Evolutionary conservation across 805 yeast species (phyloP), one percentile per base, ranked within the genome.

Genomic region (Kuraishia capsulata): DNA sequence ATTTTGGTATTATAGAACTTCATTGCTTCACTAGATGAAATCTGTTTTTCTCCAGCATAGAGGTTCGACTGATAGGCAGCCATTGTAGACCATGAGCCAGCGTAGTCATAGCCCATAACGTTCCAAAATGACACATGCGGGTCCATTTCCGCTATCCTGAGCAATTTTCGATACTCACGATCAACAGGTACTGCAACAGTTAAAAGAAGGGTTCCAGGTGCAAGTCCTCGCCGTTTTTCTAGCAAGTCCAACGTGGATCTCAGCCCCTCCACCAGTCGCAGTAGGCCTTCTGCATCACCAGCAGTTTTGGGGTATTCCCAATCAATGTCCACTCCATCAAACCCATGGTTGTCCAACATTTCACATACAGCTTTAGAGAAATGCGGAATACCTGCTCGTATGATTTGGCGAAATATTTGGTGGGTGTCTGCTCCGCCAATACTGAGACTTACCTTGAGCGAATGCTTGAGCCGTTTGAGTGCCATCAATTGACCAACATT

Each of bases 271-370:
- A 81, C 55, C 30, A 86, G 44, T 3, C 52, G 49, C 1, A 71
- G 61, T 43, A 76, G 67, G 29, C 56, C 51, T 0, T 48, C 35
- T 1, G 76, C 75, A 43, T 83, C 78, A 1, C 53, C 50, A 3
- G 52, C 49, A 31, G 55, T 64, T 5, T 57, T 53, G 0, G 96
- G 96, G 50, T 78, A 90, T 57, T 90, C 98, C 96, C 96, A 90
- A 59, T 90, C 98, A 21, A 90, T 61, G 56, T 92, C 97, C 34
- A 90, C 62, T 0, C 98, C 97, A 55, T 92, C 97, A 51, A 92
- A 78, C 0, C 82, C 80, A 52, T 74, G 72, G 33, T 66, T 57
- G 2, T 56, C 40, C 54, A 86, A 64, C 19, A 73, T 56, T 0
- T 57, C 54, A 1, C 73, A 62, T 1, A 78, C 61, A 1, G 81